Evolutionary conservation across 805 yeast genomes (phyloP), one percentile per base, ranked within the genome.

Genomic region (Nakazawaea ishiwadae): DNA sequence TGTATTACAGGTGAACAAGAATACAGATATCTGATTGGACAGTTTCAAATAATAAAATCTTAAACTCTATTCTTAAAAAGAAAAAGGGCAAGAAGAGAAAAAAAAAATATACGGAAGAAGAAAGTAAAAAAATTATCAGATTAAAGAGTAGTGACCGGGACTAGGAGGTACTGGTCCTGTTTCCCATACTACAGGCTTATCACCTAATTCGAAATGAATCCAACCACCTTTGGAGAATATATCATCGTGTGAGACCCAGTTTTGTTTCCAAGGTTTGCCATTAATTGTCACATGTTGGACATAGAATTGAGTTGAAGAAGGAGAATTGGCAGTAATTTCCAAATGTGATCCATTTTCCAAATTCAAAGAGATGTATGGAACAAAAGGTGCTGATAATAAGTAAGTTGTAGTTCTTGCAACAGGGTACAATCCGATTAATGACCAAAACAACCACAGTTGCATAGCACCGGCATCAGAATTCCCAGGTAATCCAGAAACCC

Each of bases 381-480:
- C 31, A 37, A 59, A 60, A 4, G 68, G 69, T 2, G 64, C 48
- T 4, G 59, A 44, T 6, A 63, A 35, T 15, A 64, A 49, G 42
- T 63, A 64, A 1, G 62, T 54, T 9, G 63, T 55, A 3, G 67
- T 61, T 1, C 65, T 66, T 5, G 68, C 48, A 16, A 61, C 53
- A 5, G 68, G 69, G 38, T 62, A 63, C 8, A 64, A 31, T 2
- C 69, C 69, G 32, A 59, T 44, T 35, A 63, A 37, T 4, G 53
- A 60, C 50, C 61, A 62, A 39, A 62, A 54, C 12, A 60, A 39
- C 65, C 66, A 64, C 3, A 61, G 53, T 41, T 62, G 66, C 65
- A 64, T 62, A 10, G 69, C 64, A 5, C 68, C 68, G 9, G 61
- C 63, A 44, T 63, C 68, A 1, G 66, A 59, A 40, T 63, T 62